These are phyloP conservation scores for Ephemerocybe angulata DNA, from an alignment of 768 basidiomycete species.

Conservation along the genomic window DNA sequence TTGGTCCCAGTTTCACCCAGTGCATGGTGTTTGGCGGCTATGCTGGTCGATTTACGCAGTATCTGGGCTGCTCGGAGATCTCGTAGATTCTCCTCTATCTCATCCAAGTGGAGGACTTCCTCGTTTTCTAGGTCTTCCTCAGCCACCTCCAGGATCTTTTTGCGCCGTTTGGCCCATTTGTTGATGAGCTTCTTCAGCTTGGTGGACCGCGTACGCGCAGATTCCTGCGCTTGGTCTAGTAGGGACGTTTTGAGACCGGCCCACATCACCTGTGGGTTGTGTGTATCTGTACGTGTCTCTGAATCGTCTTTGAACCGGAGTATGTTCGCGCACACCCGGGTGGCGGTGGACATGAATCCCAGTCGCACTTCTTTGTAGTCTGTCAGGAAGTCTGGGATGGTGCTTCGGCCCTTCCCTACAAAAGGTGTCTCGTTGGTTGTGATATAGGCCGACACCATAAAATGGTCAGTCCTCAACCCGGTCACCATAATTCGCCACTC, in stretches of 20 bases:
- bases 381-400: constrained; percentile 15
- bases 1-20: constrained; percentile 9
- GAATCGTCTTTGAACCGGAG: neutral
- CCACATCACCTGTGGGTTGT: neutral
- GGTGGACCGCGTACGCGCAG: neutral
- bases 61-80: neutral
- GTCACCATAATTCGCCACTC: constrained; percentile 21
- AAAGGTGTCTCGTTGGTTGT: constrained; percentile 17
- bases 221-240: neutral
- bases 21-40: neutral
- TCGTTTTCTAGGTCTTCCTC: neutral
- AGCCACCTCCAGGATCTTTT: neutral
- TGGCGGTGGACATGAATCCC: neutral
- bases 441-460: constrained; percentile 18
- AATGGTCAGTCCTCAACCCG: constrained; percentile 24
- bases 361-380: constrained; percentile 13
- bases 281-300: neutral
- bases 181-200: neutral
- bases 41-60: neutral
- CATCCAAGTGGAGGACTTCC: neutral
- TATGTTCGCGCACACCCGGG: neutral
- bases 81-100: neutral
- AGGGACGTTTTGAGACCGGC: neutral
- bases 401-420: constrained; percentile 27
- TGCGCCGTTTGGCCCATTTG: neutral